Percentiles rank a stretch among this genome's conserved stretches.
Conservation (phyloP, 345 rosid genomes). For the Populus pruinosa region DNA sequence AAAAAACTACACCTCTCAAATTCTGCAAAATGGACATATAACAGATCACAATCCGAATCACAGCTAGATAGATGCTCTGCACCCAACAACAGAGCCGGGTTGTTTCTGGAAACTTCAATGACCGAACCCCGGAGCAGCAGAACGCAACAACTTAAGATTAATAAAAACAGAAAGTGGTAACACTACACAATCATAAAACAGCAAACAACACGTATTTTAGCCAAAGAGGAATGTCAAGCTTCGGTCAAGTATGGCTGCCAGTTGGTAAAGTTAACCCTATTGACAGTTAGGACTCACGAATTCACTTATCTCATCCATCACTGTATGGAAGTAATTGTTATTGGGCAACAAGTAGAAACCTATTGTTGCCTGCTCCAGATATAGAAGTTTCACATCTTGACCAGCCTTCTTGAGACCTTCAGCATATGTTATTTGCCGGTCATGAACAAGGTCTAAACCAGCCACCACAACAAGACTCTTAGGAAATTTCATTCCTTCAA, state of each 20-base stretch:
- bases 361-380: conserved; percentile 70
- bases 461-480: conserved; percentile 84
- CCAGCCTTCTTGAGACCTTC: conserved; percentile 72
- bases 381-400: conserved; percentile 62
- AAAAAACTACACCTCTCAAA: conserved; percentile 19
- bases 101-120: conserved; percentile 13
- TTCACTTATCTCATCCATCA: conserved; percentile 69
- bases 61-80: conserved; percentile 38
- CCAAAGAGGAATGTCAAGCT: conserved; percentile 31
- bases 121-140: conserved; percentile 15
- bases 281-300: conserved; percentile 50
- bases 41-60: conserved; percentile 21
- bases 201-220: conserved; percentile 24
- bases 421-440: conserved; percentile 76
- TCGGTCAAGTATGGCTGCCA: conserved; percentile 27
- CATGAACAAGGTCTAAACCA: conserved; percentile 76
- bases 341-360: conserved; percentile 88
- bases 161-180: conserved; percentile 28
- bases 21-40: conserved; percentile 18
- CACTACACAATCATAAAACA: conserved; percentile 29
- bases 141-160: conserved; percentile 14
- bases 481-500: conserved; percentile 61
- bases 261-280: conserved; percentile 33
- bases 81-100: conserved; percentile 17
- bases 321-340: conserved; percentile 62